These are phyloP conservation scores for Zelonia costaricensis DNA, from an alignment of 208 protist species.

Conservation along the genomic window DNA sequence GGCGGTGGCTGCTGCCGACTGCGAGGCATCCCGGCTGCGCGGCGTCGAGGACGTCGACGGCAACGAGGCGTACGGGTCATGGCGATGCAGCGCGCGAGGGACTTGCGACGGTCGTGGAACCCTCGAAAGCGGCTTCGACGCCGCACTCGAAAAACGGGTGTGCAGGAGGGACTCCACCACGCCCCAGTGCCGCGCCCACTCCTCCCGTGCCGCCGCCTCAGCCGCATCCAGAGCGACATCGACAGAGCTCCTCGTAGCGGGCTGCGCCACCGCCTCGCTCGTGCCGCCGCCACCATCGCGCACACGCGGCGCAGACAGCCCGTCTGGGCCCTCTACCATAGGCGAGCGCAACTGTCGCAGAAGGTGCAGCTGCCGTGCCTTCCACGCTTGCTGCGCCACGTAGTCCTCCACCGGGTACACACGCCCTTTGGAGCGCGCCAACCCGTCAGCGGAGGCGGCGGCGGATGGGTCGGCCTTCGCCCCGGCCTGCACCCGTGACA, in stretches of 20 bases:
- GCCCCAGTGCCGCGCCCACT: slow-evolving; percentile 70
- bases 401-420: slow-evolving; percentile 50
- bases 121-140: too few species aligned
- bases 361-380: slow-evolving; percentile 54
- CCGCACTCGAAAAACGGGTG: slow-evolving; percentile 53
- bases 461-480: background rate
- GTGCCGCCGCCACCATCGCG: background rate
- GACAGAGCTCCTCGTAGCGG: background rate
- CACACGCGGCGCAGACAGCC: background rate
- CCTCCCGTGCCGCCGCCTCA: slow-evolving; percentile 21
- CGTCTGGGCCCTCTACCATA: slow-evolving; percentile 3
- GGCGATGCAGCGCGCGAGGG: too few species aligned
- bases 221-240: slow-evolving; percentile 19
- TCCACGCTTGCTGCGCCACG: slow-evolving; percentile 57
- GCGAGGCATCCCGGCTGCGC: too few species aligned
- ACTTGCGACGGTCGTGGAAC: too few species aligned
- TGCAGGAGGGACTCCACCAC: slow-evolving; percentile 66
- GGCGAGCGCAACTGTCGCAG: slow-evolving; percentile 33
- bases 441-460: too few species aligned
- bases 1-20: too few species aligned
- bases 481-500: background rate
- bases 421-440: too few species aligned
- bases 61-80: too few species aligned
- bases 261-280: background rate
- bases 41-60: too few species aligned